Evolutionary conservation across 2,329 filamentous ascomycete species (phyloP), one percentile per base, ranked within the genome.

Genomic region (Ceratocystis destructans): DNA sequence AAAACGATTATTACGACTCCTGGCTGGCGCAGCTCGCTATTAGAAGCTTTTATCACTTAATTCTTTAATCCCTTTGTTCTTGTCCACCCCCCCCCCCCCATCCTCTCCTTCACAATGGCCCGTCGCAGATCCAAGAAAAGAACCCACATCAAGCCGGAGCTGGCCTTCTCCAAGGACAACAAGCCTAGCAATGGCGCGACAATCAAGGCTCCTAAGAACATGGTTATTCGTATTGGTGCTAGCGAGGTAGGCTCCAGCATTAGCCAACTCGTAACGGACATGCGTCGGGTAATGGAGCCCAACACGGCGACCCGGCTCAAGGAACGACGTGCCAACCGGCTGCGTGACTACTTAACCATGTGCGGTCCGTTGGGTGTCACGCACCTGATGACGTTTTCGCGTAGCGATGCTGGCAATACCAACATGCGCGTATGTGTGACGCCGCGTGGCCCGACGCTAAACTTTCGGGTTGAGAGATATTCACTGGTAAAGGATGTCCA

Each of bases 201-300:
- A 28, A 80, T 82, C 64, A 84, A 86, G 70, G 82, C 86, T 64
- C 94, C 94, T 44, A 96, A 96, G 81, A 95, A 88, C 75, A 96
- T 99, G 93, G 93, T 99, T 67, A 96, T 99, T 76, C 89, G 94
- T 71, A 92, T 96, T 72, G 94, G 94, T 72, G 93, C 92, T 71
- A 89, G 91, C 72, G 90, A 96, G 74, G 90, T 99, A 64, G 94
- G 94, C 67, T 85, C 90, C 68, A 96, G 89, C 75, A 83, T 99
- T 72, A 93, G 87, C 74, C 92, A 97, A 77, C 80, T 99, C 71
- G 92, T 93, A 25, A 86, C 88, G 71, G 94, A 99, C 78, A 89
- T 97, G 68, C 86, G 94, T 71, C 82, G 82, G 66, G 93, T 97
- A 78, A 96, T 99, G 91, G 91, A 97, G 76, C 94, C 94, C 0